Percentiles rank a stretch among this genome's conserved stretches.
phyloP scores from a whole-genome alignment of 1,284 basidiomycete genomes.

The Mycena sp. region DNA sequence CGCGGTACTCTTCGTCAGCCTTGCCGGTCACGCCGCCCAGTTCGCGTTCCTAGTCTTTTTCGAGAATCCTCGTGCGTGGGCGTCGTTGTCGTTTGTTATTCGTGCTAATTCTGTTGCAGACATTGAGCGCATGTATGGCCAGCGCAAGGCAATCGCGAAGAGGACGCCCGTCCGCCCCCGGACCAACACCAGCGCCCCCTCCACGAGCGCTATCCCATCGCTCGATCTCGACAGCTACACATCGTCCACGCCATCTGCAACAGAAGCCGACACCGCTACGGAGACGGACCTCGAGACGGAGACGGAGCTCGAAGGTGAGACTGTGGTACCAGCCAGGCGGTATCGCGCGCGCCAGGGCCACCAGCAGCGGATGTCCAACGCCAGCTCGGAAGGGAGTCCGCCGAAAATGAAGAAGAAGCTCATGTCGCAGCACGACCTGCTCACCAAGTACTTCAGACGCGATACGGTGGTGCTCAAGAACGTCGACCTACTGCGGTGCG shows the following conservation, averaged over 20 bases:
- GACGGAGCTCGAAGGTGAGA: slow-evolving; percentile 68
- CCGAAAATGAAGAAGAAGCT: slow-evolving; percentile 40
- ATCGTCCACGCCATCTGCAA: slow-evolving; percentile 68
- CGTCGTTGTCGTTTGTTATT: not conserved
- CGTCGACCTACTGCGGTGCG: slow-evolving; percentile 86
- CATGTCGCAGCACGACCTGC: slow-evolving; percentile 86
- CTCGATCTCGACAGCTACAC: slow-evolving; percentile 32
- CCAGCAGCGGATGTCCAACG: slow-evolving; percentile 40
- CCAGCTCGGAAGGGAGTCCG: slow-evolving; percentile 36
- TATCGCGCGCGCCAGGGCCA: slow-evolving; percentile 36
- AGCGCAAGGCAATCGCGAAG: slow-evolving; percentile 86
- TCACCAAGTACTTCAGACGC: slow-evolving; percentile 91
- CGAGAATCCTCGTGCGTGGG: slow-evolving; percentile 91
- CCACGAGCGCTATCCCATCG: slow-evolving; percentile 25
- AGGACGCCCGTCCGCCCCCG: slow-evolving; percentile 59
- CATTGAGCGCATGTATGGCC: slow-evolving; percentile 92
- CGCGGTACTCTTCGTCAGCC: slow-evolving; percentile 90
- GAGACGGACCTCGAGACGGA: slow-evolving; percentile 71
- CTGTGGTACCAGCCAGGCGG: slow-evolving; percentile 37
- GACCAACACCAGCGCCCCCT: slow-evolving; percentile 24
- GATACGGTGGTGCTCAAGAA: slow-evolving; percentile 87
- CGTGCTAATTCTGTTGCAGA: slow-evolving; percentile 56
- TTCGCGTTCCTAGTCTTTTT: slow-evolving; percentile 97
- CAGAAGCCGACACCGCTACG: slow-evolving; percentile 78
- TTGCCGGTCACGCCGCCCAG: slow-evolving; percentile 93